Evolutionary conservation across 2,329 filamentous ascomycete genomes (phyloP).

Genomic region (Fusarium marasasianum): DNA sequence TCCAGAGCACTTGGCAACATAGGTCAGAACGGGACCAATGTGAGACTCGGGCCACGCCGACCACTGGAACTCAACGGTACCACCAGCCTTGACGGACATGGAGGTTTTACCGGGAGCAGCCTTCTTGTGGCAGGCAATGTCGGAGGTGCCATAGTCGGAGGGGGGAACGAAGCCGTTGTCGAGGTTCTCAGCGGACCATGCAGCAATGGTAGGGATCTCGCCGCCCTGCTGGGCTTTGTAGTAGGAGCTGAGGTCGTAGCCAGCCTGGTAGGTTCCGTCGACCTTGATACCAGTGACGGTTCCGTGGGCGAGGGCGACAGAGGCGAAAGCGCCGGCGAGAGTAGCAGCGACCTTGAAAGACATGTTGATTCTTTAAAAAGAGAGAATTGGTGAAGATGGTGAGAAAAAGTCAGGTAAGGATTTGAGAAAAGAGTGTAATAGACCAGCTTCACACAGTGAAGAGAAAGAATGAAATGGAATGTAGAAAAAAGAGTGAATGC

Average conservation of each 20-base stretch:
- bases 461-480: conserved; percentile 34
- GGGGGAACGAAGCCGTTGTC: conserved; percentile 63
- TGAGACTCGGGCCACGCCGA: conserved; percentile 55
- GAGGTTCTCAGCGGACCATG: conserved; percentile 56
- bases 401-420: not conserved
- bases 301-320: conserved; percentile 36
- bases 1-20: conserved; percentile 66
- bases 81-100: conserved; percentile 54
- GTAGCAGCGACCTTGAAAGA: conserved; percentile 34
- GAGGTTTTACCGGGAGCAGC: conserved; percentile 46
- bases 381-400: not conserved
- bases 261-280: conserved; percentile 29
- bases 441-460: conserved; percentile 46
- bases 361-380: conserved; percentile 22
- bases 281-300: conserved; percentile 39
- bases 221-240: conserved; percentile 32
- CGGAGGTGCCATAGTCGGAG: conserved; percentile 49
- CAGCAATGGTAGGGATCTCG: conserved; percentile 39
- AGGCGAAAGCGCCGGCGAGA: conserved; percentile 37
- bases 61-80: conserved; percentile 54
- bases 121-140: conserved; percentile 60
- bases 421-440: conserved; percentile 23
- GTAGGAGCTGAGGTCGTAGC: conserved; percentile 36
- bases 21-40: conserved; percentile 67
- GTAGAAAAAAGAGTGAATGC: conserved; percentile 19